phyloP scores from a whole-genome alignment of 192 early-diverging fungal genomes.

The Ambispora gerdemannii region DNA sequence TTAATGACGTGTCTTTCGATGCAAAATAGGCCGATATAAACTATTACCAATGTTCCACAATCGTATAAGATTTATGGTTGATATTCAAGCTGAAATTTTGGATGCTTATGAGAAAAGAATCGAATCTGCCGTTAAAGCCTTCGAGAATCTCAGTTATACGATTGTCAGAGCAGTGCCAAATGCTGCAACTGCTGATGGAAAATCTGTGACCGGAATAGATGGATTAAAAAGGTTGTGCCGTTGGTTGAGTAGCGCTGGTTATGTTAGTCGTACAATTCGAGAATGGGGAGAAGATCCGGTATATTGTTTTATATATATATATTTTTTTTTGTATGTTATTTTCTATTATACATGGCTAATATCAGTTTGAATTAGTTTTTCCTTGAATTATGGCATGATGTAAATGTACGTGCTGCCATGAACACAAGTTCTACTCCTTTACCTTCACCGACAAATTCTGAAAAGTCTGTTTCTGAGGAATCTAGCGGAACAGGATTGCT shows the following conservation, averaged over 20 bases:
- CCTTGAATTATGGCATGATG: constrained; percentile 46
- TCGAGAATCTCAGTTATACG: constrained; percentile 49
- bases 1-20: background rate
- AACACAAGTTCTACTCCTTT: constrained; percentile 10
- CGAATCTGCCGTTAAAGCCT: constrained; percentile 49
- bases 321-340: background rate
- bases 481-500: constrained; percentile 24
- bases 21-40: constrained; percentile 50
- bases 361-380: constrained; percentile 45
- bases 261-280: constrained; percentile 40
- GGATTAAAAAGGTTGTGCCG: constrained; percentile 49
- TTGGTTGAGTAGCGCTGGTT: constrained; percentile 51
- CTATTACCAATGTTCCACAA: constrained; percentile 57
- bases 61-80: constrained; percentile 53
- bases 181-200: constrained; percentile 44
- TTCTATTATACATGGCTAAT: background rate
- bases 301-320: constrained; percentile 13
- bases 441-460: constrained; percentile 20
- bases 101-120: constrained; percentile 52
- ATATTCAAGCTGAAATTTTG: constrained; percentile 62
- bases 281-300: constrained; percentile 58
- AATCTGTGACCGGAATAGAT: constrained; percentile 38
- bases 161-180: constrained; percentile 55
- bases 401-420: constrained; percentile 30
- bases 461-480: constrained; percentile 27